A percentile compares a stretch with the other conserved stretches of the same genome.
These are phyloP conservation scores for Sclerotinia spermophila DNA, from an alignment of 2,329 filamentous ascomycete genomes.

Conservation along the genomic window DNA sequence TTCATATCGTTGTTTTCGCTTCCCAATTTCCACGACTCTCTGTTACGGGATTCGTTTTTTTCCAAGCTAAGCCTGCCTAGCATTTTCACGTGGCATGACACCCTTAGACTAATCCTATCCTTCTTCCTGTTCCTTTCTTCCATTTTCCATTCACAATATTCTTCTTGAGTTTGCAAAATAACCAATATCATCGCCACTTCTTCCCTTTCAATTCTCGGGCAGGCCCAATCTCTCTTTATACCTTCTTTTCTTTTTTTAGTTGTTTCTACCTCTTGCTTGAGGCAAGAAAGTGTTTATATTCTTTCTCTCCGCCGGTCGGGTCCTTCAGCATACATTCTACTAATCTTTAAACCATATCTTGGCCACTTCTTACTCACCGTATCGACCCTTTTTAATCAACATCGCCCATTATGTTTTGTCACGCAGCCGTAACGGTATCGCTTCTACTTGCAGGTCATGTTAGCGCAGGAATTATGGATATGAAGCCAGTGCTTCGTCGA, in stretches of 20 bases:
- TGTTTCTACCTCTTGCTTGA: conserved; percentile 13
- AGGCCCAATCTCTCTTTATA: conserved; percentile 28
- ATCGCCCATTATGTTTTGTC: conserved; percentile 28
- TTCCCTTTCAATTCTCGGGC: conserved; percentile 28
- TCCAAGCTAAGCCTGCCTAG: conserved; percentile 20
- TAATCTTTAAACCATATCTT: conserved; percentile 16
- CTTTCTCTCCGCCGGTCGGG: conserved; percentile 32
- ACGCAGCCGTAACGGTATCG: conserved; percentile 23
- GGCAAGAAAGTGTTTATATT: conserved; percentile 25
- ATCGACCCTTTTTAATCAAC: conserved; percentile 5
- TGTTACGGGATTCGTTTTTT: conserved; percentile 12
- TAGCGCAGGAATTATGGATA: conserved; percentile 28
- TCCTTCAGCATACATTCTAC: conserved; percentile 14
- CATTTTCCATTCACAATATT: conserved; percentile 20
- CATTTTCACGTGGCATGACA: conserved; percentile 13
- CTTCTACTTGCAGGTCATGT: conserved; percentile 33
- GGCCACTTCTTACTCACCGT: conserved; percentile 7
- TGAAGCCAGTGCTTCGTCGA: conserved; percentile 4
- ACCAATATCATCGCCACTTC: conserved; percentile 27
- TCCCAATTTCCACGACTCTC: not conserved
- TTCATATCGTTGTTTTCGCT: not conserved
- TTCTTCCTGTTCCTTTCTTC: not conserved
- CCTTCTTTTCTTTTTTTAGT: conserved; percentile 23
- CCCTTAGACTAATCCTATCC: conserved; percentile 24
- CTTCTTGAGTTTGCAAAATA: conserved; percentile 25